Evolutionary conservation across 1,284 basidiomycete species (phyloP).

Genomic region (Golubevia sp.): DNA sequence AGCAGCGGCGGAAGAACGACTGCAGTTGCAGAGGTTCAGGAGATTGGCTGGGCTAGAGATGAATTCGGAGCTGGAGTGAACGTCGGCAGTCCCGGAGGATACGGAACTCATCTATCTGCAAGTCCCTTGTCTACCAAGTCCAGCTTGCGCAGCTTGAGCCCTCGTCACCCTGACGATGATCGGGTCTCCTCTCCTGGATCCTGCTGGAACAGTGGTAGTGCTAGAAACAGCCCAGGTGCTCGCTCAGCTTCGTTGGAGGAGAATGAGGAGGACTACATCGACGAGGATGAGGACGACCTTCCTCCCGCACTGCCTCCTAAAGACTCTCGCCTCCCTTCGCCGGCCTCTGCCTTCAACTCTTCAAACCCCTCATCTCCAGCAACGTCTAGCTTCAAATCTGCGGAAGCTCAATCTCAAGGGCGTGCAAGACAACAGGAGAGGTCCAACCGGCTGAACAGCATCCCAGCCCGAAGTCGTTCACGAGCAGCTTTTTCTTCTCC

Average conservation of each 20-base stretch:
- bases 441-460: background rate
- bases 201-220: background rate
- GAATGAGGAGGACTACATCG: background rate
- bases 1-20: background rate
- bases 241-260: background rate
- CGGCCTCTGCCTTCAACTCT: background rate
- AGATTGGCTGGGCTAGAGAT: background rate
- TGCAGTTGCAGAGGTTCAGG: background rate
- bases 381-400: background rate
- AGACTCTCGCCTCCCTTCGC: too few species aligned
- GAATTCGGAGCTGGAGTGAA: background rate
- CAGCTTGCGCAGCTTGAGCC: background rate
- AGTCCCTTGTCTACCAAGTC: background rate
- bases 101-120: background rate
- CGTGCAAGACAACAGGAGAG: background rate
- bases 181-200: background rate
- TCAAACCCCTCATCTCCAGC: too few species aligned
- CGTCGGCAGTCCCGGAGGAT: background rate
- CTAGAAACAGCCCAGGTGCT: background rate
- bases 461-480: background rate
- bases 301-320: background rate
- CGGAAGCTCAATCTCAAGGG: background rate
- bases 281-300: background rate
- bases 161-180: background rate
- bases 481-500: background rate